These are phyloP conservation scores for Colletotrichum lindemuthianum DNA, from an alignment of 2,329 filamentous ascomycete genomes.

Conservation along the genomic window DNA sequence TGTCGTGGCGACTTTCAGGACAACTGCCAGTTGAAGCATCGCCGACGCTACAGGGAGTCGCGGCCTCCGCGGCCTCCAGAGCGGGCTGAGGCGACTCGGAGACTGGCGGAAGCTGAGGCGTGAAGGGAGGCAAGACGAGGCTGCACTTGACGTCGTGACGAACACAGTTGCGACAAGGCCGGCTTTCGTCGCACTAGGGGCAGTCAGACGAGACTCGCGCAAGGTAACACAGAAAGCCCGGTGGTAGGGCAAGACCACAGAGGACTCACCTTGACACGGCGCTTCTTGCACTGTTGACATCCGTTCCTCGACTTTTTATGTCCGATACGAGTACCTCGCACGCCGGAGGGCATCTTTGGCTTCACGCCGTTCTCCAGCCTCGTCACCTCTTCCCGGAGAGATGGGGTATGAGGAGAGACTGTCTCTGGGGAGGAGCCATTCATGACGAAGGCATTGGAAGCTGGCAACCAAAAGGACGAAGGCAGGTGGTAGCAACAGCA, in stretches of 20 bases:
- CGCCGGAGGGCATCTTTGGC: conserved; percentile 1
- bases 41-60: conserved; percentile 21
- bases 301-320: conserved; percentile 34
- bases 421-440: conserved; percentile 15
- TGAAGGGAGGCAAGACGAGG: conserved; percentile 18
- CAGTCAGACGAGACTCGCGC: conserved; percentile 1
- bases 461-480: neutral
- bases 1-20: conserved; percentile 13
- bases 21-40: conserved; percentile 22
- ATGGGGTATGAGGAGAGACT: conserved; percentile 3
- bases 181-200: conserved; percentile 28
- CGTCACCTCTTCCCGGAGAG: conserved; percentile 28
- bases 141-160: conserved; percentile 33
- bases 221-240: no score
- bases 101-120: conserved; percentile 18
- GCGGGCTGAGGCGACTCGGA: conserved; percentile 25
- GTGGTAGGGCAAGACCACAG: no score
- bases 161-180: conserved; percentile 32
- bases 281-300: conserved; percentile 33
- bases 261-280: conserved; percentile 32
- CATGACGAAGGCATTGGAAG: conserved; percentile 16
- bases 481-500: no score
- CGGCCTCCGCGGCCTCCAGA: conserved; percentile 15
- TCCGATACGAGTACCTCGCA: conserved; percentile 30
- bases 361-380: conserved; percentile 11